Evolutionary conservation across 352 stramenopile species (phyloP), one percentile per base, ranked within the genome.

Genomic region (Pythium myriotylum): DNA sequence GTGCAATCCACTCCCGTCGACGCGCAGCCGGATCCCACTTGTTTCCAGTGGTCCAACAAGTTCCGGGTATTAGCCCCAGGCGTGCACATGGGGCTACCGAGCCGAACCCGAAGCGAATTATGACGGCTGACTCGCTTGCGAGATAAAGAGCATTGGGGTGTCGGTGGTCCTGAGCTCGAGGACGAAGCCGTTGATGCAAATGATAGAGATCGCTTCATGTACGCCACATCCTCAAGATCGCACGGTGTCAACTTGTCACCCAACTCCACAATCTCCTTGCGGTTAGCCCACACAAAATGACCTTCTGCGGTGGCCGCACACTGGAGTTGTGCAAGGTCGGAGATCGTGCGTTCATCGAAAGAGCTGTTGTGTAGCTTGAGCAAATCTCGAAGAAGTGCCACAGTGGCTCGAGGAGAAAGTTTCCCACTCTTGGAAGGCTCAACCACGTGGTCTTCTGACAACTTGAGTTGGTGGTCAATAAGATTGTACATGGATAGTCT

Each of bases 201-300:
- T 3, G 26, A 64, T 8, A 49, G 23, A 23, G 55, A 41, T 2
- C 35, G 45, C 46, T 55, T 49, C 32, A 56, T 46, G 1, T 43
- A 35, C 47, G 50, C 51, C 4, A 53, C 26, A n/a, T 59, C 29
- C 23, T 57, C 45, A 0, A 22, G 45, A 19, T 68, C 46, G 26
- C 39, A 59, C 14, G 45, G 52, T 37, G 39, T 47, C 5, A 60
- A 35, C 27, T 39, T 46, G 45, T 58, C 60, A 5, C 45, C 26
- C 16, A 68, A 16, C 4, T 51, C 52, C 22, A 57, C 47, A 40
- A 68, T 62, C 32, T 68, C 61, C 1, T 63, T 47, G 22, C 39
- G 53, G 32, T 50, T 46, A 8, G 53, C 53, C 53, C 54, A 68
- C 2, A 68, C 12, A 12, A 50, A 69, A 23, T 54, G 29, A 14